A percentile compares a stretch with the other conserved stretches of the same genome.
Conservation (phyloP, 148 eudicot genomes). For the Talinum fruticosum region DNA sequence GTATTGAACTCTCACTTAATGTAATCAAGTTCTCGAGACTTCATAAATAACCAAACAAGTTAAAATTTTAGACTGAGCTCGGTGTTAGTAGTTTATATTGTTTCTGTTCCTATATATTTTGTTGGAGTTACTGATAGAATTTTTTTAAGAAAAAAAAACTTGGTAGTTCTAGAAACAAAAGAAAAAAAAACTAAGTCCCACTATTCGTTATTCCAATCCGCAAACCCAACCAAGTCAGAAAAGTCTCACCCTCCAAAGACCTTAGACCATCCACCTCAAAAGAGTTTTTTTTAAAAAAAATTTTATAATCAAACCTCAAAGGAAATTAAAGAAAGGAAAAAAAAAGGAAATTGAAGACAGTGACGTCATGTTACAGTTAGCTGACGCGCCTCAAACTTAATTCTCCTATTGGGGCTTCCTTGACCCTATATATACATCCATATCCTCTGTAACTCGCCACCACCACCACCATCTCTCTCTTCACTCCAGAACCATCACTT, state of each 20-base stretch:
- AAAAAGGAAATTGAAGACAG: background rate
- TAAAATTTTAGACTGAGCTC: too few relatives aligned
- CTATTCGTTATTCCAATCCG: too few relatives aligned
- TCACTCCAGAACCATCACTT: background rate
- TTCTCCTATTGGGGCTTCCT: background rate
- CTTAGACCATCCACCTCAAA: background rate
- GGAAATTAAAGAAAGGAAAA: background rate
- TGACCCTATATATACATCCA: constrained; percentile 11
- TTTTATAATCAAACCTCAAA: constrained; percentile 4
- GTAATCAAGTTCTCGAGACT: too few relatives aligned
- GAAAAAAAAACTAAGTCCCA: too few relatives aligned
- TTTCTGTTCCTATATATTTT: too few relatives aligned
- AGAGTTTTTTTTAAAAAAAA: too few relatives aligned
- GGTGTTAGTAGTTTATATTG: too few relatives aligned
- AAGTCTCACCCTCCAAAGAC: constrained; percentile 23
- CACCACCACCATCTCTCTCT: constrained; percentile 6
- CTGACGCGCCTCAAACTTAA: constrained; percentile 12
- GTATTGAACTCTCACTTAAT: too few relatives aligned
- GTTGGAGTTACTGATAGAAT: too few relatives aligned
- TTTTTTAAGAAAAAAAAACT: too few relatives aligned
- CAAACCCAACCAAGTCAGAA: constrained; percentile 6
- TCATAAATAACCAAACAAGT: background rate
- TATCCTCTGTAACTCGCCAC: constrained; percentile 15
- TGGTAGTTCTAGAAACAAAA: background rate
- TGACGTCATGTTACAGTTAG: constrained; percentile 17